Base-by-base conservation (phyloP, 805 yeast species). In the Metschnikowia picachoensis region DNA sequence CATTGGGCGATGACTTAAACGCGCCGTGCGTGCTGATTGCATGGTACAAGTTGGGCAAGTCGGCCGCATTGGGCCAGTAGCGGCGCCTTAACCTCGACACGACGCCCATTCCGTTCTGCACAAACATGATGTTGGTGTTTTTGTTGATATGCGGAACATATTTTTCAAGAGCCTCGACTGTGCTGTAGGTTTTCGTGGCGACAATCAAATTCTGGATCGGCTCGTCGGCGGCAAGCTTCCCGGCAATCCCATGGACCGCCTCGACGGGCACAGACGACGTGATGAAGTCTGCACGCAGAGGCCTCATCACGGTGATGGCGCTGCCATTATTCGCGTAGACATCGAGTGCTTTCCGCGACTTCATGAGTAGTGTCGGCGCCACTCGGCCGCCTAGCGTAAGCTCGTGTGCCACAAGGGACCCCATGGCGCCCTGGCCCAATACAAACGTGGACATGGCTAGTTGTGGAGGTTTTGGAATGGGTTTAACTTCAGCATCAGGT, bases 91-190 rank as follows among this genome's bases (percentile, higher is more conserved):
- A 55, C 46, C 74, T 72, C 11, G 77, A 86, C 7, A 76, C 60
- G 35, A 79, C 72, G 9, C 98, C 98, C 72, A 90, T 74, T 1
- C 90, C 99, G 62, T 94, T 88, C 46, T 88, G 98, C n/a, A 91
- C 56, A 17, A 91, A 62, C 37, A 91, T 52, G 3, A 90, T 62
- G 46, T 80, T 81, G 1, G 91, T 76, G 3, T 67, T 59, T 2
- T 67, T 59, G 28, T 66, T 62, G 28, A 92, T 72, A 44, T 66
- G 66, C 1, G 75, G 72, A 16, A 79, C 50, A 43, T 81, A 70
- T 3, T 85, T 84, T 30, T 57, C 59, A 14, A 91, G 49, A 0
- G 97, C 95, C 3, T 64, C 61, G 17, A 73, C 66, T 0, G 95
- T 85, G 57, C 85, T 87, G 50, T 84, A 80, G 0, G 95, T 81